phyloP scores from a whole-genome alignment of 768 basidiomycete genomes.

The Tricholoma hemisulphureum region DNA sequence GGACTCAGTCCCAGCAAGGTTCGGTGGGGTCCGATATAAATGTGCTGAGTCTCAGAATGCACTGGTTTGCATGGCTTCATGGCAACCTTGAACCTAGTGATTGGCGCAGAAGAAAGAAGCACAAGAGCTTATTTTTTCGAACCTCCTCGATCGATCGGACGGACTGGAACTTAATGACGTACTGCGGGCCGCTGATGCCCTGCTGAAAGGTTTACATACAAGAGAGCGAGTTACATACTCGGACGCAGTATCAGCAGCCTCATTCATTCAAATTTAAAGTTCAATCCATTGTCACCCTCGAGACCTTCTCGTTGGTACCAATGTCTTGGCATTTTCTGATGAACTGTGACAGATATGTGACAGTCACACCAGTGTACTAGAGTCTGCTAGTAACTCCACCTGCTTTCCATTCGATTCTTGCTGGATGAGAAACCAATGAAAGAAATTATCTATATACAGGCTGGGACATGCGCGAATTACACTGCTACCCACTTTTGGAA shows the following conservation, averaged over 20 bases:
- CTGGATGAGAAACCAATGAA: constrained; percentile 43
- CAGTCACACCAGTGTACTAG: too few species aligned
- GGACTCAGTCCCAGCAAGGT: not conserved
- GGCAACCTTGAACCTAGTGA: not conserved
- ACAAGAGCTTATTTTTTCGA: constrained; percentile 32
- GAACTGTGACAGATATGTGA: constrained; percentile 8
- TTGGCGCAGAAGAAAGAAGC: too few species aligned
- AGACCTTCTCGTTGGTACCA: too few species aligned
- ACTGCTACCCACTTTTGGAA: constrained; percentile 82
- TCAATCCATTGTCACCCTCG: not conserved
- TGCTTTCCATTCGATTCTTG: not conserved
- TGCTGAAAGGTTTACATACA: not conserved
- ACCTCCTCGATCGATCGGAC: constrained; percentile 26
- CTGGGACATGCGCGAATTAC: constrained; percentile 65
- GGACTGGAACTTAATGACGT: not conserved
- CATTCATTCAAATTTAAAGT: too few species aligned
- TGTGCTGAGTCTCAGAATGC: too few species aligned
- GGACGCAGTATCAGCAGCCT: too few species aligned
- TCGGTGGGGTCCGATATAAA: not conserved
- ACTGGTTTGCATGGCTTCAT: not conserved
- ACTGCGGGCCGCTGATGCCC: constrained; percentile 5
- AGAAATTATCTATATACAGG: constrained; percentile 79
- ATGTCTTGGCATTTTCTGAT: not conserved
- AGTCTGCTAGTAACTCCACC: not conserved
- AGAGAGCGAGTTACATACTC: too few species aligned